phyloP scores from a whole-genome alignment of 2,329 filamentous ascomycete species.

The Scopulariopsis brevicaulis region DNA sequence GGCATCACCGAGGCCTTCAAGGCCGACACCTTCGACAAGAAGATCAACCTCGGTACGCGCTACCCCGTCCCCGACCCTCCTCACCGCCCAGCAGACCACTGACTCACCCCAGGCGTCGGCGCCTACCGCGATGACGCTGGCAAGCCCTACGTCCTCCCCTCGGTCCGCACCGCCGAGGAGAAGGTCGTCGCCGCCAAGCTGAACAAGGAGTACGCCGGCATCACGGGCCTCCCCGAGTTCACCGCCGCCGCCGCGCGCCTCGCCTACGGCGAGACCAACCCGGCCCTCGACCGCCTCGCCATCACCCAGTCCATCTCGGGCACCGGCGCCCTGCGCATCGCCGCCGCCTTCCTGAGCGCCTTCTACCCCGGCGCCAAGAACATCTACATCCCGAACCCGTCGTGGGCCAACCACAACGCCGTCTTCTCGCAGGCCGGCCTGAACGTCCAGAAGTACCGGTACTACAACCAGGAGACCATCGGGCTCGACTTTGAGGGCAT shows the following conservation, averaged over 20 bases:
- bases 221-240: constrained; percentile 91
- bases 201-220: constrained; percentile 97
- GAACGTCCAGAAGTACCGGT: constrained; percentile 88
- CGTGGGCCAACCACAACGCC: constrained; percentile 96
- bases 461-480: constrained; percentile 99
- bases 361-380: constrained; percentile 88
- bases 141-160: constrained; percentile 95
- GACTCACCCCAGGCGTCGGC: constrained; percentile 57
- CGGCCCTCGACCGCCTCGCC: constrained; percentile 67
- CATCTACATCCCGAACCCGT: constrained; percentile 92
- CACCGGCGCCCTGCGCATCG: constrained; percentile 90
- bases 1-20: constrained; percentile 98
- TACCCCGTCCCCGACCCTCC: constrained; percentile 7
- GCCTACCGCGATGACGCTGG: constrained; percentile 97
- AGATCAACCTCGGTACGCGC: constrained; percentile 88
- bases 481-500: constrained; percentile 95
- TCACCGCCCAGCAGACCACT: constrained; percentile 2
- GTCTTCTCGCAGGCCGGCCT: constrained; percentile 92
- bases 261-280: constrained; percentile 75
- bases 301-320: constrained; percentile 98
- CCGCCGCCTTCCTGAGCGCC: constrained; percentile 82
- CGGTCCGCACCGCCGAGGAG: constrained; percentile 79
- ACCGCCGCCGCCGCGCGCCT: constrained; percentile 84
- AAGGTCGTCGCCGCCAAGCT: constrained; percentile 66
- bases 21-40: constrained; percentile 83